Base-by-base conservation (phyloP, 192 early-diverging fungal species). In the Backusella morwellensis region DNA sequence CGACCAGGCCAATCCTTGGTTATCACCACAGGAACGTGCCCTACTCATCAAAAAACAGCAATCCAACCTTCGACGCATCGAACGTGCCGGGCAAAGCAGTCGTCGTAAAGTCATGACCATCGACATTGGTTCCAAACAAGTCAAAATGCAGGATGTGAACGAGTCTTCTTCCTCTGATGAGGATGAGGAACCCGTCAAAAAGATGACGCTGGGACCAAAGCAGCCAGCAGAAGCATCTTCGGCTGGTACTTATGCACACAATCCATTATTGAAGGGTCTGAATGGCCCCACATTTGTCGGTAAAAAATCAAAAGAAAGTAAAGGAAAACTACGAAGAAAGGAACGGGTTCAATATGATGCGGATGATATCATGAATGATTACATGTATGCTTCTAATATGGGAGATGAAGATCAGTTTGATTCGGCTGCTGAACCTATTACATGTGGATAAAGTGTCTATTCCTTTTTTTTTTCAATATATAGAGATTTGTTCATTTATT, bases 31-130 rank as follows among this genome's bases (percentile, higher is more conserved):
- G 66, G 88, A 89, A 52, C 68, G 83, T 42, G 81, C 83, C 9
- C 32, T 73, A 26, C 73, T 81, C 40, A 47, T 81, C 0, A 80
- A 80, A 44, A 87, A 85, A 70, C 86, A 86, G 29, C 78, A 83
- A 68, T 67, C 86, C 19, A 89, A 89, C 67, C 63, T 87, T 17
- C 78, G 80, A 38, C 77, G 79, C 71, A 74, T 81, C 5, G 83
- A 84, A 9, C 71, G 72, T 17, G 73, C 83, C n/a, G 78, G 78
- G 36, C 76, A 75, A 36, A 77, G 75, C 35, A 78, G 79, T 32
- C 76, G 78, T 29, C 85, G 84, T 36, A 83, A 83, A 42, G 88
- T 89, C 17, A 84, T 87, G 82, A 87, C 88, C 0, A 85, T 89
- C 56, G 85, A 89, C 68, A 41, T 86, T 1, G 56, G 77, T 5